phyloP scores from a whole-genome alignment of 2,329 filamentous ascomycete species.

The Chaetomium sp. region DNA sequence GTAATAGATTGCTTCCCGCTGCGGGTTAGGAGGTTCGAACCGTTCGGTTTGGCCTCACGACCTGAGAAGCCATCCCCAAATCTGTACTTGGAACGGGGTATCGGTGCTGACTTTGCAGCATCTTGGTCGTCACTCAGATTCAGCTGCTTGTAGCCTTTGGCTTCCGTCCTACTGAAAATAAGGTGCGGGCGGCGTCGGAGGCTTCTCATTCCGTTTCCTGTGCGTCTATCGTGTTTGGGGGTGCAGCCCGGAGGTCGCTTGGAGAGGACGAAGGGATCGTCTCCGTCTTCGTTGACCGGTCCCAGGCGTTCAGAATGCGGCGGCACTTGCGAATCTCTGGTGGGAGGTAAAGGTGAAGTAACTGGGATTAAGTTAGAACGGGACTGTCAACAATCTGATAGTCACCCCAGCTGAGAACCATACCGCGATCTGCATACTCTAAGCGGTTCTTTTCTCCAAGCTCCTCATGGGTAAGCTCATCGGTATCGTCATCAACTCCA shows the following conservation, averaged over 20 bases:
- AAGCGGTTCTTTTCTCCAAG: too few relatives aligned
- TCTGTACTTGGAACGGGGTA: background rate
- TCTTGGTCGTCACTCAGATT: conserved; percentile 8
- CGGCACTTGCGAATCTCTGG: background rate
- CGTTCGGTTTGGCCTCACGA: conserved; percentile 30
- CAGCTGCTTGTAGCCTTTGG: conserved; percentile 34
- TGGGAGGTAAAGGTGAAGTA: background rate
- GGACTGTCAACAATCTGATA: background rate
- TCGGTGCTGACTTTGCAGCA: background rate
- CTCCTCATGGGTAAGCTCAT: background rate
- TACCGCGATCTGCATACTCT: background rate
- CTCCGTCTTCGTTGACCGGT: conserved; percentile 10
- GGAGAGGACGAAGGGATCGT: conserved; percentile 12
- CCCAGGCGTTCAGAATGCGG: background rate
- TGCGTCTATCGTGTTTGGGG: conserved; percentile 12
- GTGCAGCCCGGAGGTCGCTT: background rate
- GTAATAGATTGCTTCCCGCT: conserved; percentile 23
- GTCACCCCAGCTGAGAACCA: background rate
- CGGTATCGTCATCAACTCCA: background rate
- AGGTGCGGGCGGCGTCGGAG: conserved; percentile 30
- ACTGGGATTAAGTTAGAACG: background rate
- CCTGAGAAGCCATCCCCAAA: conserved; percentile 35
- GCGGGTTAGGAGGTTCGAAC: conserved; percentile 23
- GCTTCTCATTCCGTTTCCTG: conserved; percentile 1
- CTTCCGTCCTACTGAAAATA: conserved; percentile 29